Evolutionary conservation across 1,284 basidiomycete genomes (phyloP).

Genomic region (Heterobasidion occidentale): DNA sequence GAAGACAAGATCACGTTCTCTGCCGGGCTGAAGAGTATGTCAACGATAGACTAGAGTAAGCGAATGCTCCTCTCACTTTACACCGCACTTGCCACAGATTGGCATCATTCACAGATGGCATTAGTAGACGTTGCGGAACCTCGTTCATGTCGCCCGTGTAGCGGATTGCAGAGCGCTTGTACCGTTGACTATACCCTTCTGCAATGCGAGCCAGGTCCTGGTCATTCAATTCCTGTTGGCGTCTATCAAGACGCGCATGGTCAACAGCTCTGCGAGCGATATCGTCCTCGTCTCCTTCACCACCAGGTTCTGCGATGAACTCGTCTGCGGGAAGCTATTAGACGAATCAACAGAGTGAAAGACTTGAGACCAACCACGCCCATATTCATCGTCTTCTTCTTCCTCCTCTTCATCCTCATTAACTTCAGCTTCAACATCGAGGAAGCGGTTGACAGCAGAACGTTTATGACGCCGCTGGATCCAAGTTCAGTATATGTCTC

Average conservation of each 20-base stretch:
- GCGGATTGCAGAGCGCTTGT: constrained; percentile 60
- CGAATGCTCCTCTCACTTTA: constrained; percentile 49
- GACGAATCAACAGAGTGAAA: neutral
- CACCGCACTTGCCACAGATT: constrained; percentile 95
- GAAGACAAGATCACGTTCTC: constrained; percentile 89
- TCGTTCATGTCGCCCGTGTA: constrained; percentile 91
- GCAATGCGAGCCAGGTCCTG: constrained; percentile 86
- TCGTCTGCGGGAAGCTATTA: constrained; percentile 36
- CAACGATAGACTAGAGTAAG: constrained; percentile 1
- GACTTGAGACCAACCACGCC: constrained; percentile 45
- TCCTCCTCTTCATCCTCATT: constrained; percentile 95
- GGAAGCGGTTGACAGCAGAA: constrained; percentile 69
- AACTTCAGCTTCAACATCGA: constrained; percentile 93
- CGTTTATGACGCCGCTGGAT: constrained; percentile 58
- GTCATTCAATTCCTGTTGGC: constrained; percentile 73
- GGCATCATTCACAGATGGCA: constrained; percentile 96
- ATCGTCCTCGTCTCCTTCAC: constrained; percentile 68
- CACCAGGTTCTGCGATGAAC: constrained; percentile 75
- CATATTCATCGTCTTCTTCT: constrained; percentile 83
- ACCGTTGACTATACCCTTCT: constrained; percentile 76
- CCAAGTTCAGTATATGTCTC: neutral
- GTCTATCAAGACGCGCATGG: constrained; percentile 75
- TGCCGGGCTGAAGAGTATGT: constrained; percentile 55
- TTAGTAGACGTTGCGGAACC: constrained; percentile 90
- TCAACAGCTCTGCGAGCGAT: constrained; percentile 50